Base-by-base conservation (phyloP, 148 eudicot species). In the Fagopyrum homotropicum region DNA sequence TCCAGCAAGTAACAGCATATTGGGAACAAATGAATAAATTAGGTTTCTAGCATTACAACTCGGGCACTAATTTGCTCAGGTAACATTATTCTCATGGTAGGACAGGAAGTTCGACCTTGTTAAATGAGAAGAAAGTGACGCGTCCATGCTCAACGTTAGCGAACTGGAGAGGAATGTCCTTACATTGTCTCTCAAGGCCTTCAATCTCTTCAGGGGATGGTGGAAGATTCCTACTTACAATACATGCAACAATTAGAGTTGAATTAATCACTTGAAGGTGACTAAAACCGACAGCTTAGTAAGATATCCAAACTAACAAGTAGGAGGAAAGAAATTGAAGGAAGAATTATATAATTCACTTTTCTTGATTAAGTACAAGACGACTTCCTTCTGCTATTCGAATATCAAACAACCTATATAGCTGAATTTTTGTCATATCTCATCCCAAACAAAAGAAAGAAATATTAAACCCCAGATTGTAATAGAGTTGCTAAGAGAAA, bases 71-170 rank as follows among this genome's bases (percentile, higher is more conserved):
- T 66, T 63, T 63, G 44, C 15, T 29, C 0, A 12, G 16, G 14
- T 1, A 46, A 35, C 40, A 35, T 35, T 35, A 0, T 60, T 26
- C 52, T 88, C 81, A 92, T 19, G 91, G 91, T 48, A 92, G 81
- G 19, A 75, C 68, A 72, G 89, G 90, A 74, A 92, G 95, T 68
- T 87, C 91, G 44, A 84, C 86, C 80, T 70, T 77, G 77, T 83
- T 80, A 49, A 85, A 86, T 46, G 93, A 81, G 77, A 92, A 85
- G 84, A 88, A 87, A 84, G 90, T 88, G n/a, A 92, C 89, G 69
- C 89, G 89, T 47, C 91, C 97, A 78, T 87, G 85, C 57, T 91
- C 98, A 14, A 91, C 86, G 52, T 86, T 84, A 66, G 84, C 87
- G 52, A 89, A 79, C 77, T 83, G 89, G 17, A 92, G 46, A 77